These are phyloP conservation scores for Capniomyces stellatus DNA, from an alignment of 371 early-diverging fungal species.

Conservation along the genomic window DNA sequence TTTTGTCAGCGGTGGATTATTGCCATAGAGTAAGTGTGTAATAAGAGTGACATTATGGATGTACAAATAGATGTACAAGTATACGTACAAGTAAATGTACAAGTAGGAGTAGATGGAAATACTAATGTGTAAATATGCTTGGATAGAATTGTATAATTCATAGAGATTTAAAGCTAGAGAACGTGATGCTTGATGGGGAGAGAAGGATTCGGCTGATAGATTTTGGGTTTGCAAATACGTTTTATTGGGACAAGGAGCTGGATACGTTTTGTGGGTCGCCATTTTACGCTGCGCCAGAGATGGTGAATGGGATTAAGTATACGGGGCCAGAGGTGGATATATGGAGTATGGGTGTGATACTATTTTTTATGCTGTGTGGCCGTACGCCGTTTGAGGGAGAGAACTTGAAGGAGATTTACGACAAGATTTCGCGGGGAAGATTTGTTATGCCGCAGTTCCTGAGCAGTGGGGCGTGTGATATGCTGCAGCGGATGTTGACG, in stretches of 20 bases:
- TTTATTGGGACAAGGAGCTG: conserved; percentile 54
- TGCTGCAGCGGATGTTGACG: conserved; percentile 21
- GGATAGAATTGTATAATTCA: conserved; percentile 75
- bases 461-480: conserved; percentile 15
- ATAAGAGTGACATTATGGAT: no score
- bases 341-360: conserved; percentile 97
- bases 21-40: conserved; percentile 52
- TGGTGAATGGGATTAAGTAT: conserved; percentile 62
- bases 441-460: conserved; percentile 19
- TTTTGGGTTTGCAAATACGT: conserved; percentile 90
- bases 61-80: no score
- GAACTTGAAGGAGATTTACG: conserved; percentile 86
- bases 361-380: conserved; percentile 89
- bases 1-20: conserved; percentile 81
- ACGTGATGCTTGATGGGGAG: conserved; percentile 74
- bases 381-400: conserved; percentile 90
- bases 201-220: conserved; percentile 77
- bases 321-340: conserved; percentile 54
- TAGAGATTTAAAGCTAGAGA: conserved; percentile 93
- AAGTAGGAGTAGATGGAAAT: no score
- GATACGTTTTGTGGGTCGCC: conserved; percentile 90
- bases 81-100: no score
- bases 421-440: conserved; percentile 48
- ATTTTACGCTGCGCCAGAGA: conserved; percentile 77
- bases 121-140: no score